A percentile compares a stretch with the other conserved stretches of the same genome.
These are phyloP conservation scores for Botrytis sinoallii DNA, from an alignment of 2,329 filamentous ascomycete genomes.

Conservation along the genomic window DNA sequence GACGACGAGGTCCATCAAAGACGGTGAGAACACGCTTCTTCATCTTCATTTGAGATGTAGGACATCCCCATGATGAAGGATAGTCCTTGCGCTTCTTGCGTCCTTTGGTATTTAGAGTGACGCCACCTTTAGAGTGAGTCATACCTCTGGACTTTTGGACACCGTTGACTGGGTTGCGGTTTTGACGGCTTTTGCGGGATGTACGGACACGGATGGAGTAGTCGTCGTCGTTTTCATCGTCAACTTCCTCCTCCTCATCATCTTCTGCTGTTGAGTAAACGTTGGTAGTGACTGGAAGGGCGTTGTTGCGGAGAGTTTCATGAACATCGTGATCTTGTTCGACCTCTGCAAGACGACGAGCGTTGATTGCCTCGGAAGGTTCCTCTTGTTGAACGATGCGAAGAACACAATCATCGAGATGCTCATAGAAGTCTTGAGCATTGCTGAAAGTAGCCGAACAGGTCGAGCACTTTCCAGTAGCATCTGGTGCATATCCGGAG, in stretches of 20 bases:
- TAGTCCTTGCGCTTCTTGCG: constrained; percentile 94
- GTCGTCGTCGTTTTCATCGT: constrained; percentile 55
- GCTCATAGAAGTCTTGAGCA: constrained; percentile 96
- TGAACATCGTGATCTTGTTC: constrained; percentile 61
- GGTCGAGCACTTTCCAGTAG: constrained; percentile 86
- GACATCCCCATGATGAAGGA: constrained; percentile 88
- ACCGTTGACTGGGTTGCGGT: constrained; percentile 45
- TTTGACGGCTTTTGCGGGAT: constrained; percentile 38
- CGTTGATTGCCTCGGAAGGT: constrained; percentile 66
- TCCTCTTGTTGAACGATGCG: constrained; percentile 71
- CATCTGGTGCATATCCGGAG: constrained; percentile 68
- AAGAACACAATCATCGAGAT: constrained; percentile 75
- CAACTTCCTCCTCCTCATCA: constrained; percentile 55
- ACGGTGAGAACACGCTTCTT: constrained; percentile 95
- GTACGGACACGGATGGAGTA: constrained; percentile 51
- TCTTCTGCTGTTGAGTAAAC: constrained; percentile 45
- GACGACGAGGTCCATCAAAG: constrained; percentile 80
- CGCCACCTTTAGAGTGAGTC: constrained; percentile 75
- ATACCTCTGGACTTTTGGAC: constrained; percentile 68
- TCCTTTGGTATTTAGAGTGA: constrained; percentile 57
- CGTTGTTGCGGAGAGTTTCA: constrained; percentile 62
- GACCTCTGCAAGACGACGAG: constrained; percentile 62
- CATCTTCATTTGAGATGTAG: constrained; percentile 92
- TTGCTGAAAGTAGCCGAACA: constrained; percentile 81
- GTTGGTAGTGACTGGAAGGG: constrained; percentile 40